phyloP scores from a whole-genome alignment of 2,329 filamentous ascomycete genomes.

The Colletotrichum lentis region DNA sequence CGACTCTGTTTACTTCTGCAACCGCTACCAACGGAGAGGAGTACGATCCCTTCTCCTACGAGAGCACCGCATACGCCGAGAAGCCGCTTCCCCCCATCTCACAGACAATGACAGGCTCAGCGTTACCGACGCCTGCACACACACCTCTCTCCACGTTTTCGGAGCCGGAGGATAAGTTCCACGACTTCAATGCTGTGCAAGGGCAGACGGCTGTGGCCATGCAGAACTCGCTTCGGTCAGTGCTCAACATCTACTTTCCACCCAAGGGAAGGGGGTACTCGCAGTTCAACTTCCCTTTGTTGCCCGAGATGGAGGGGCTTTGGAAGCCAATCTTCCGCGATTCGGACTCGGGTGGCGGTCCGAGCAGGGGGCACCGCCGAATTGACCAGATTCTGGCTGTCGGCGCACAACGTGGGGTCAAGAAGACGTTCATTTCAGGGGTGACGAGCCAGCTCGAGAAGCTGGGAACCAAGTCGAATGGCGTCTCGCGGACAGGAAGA shows the following conservation, averaged over 20 bases:
- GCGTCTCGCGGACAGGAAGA: conserved; percentile 61
- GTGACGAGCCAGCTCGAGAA: conserved; percentile 63
- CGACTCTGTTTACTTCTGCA: conserved; percentile 11
- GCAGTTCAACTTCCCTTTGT: conserved; percentile 57
- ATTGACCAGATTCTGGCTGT: conserved; percentile 68
- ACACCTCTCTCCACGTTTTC: conserved; percentile 51
- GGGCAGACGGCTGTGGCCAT: conserved; percentile 60
- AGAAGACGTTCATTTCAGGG: conserved; percentile 57
- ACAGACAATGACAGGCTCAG: conserved; percentile 42
- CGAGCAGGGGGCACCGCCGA: conserved; percentile 46
- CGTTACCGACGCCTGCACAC: conserved; percentile 54
- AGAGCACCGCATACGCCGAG: conserved; percentile 7
- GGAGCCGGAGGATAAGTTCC: conserved; percentile 51
- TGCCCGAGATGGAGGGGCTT: conserved; percentile 59
- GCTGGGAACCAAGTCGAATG: conserved; percentile 60
- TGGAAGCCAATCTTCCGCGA: conserved; percentile 63
- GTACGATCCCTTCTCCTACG: conserved; percentile 58
- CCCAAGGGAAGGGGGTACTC: conserved; percentile 56
- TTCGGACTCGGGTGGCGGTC: conserved; percentile 42
- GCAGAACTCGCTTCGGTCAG: conserved; percentile 65
- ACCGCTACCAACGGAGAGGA: conserved; percentile 45
- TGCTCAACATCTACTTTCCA: conserved; percentile 62
- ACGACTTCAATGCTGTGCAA: conserved; percentile 53
- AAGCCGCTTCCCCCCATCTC: conserved; percentile 16
- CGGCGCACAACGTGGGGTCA: conserved; percentile 64